Evolutionary conservation across 2,329 filamentous ascomycete species (phyloP).

Genomic region (Tolypocladium sp.): DNA sequence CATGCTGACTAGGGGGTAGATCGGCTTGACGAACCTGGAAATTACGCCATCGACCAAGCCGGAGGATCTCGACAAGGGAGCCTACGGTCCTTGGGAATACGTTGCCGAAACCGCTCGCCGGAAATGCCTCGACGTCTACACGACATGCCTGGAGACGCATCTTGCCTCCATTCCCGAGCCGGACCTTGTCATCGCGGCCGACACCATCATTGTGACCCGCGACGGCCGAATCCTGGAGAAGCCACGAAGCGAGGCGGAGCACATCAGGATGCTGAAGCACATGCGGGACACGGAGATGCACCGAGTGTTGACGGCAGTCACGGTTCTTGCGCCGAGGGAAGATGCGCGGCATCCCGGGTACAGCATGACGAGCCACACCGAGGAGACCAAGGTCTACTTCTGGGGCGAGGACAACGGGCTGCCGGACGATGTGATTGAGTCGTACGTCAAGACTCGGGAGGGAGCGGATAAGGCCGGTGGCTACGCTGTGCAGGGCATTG

Average conservation of each 20-base stretch:
- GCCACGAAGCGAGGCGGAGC: constrained; percentile 70
- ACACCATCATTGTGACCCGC: constrained; percentile 77
- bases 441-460: constrained; percentile 75
- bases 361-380: constrained; percentile 67
- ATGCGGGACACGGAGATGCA: constrained; percentile 71
- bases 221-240: constrained; percentile 82
- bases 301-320: constrained; percentile 79
- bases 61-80: constrained; percentile 73
- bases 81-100: constrained; percentile 77
- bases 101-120: constrained; percentile 76
- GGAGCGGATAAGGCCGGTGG: constrained; percentile 94
- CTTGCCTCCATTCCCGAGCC: constrained; percentile 52
- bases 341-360: constrained; percentile 82
- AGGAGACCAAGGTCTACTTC: constrained; percentile 90
- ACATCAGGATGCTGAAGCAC: constrained; percentile 73
- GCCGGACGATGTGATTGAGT: constrained; percentile 72
- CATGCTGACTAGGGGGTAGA: constrained; percentile 30
- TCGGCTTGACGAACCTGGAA: constrained; percentile 76
- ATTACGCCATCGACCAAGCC: constrained; percentile 74
- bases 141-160: constrained; percentile 32
- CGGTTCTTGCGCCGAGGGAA: constrained; percentile 70
- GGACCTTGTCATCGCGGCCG: constrained; percentile 77
- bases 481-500: constrained; percentile 87
- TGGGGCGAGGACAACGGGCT: constrained; percentile 50
- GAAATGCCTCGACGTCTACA: constrained; percentile 71